Conservation (phyloP, 1,139 yeast species). For the Spathaspora sp. region DNA sequence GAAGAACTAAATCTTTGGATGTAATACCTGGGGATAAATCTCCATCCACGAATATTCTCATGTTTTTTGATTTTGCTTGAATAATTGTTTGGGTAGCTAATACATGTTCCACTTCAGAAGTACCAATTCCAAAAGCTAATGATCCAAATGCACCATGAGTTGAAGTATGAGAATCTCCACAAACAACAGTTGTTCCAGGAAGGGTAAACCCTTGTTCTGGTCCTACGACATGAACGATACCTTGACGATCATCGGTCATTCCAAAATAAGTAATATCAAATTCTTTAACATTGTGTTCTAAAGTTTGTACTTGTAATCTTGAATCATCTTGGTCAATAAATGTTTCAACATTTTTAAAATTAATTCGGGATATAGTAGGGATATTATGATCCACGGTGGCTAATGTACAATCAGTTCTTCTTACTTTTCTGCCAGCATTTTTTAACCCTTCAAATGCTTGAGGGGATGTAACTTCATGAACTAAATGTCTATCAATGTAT, state of each 20-base stretch:
- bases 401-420: constrained; percentile 92
- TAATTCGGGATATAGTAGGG: constrained; percentile 82
- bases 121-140: constrained; percentile 98
- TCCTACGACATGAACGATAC: constrained; percentile 96
- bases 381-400: constrained; percentile 98
- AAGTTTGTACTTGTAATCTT: constrained; percentile 84
- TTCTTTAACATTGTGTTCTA: constrained; percentile 88
- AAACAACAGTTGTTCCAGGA: constrained; percentile 97
- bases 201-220: constrained; percentile 98
- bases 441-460: constrained; percentile 96
- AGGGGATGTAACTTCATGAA: constrained; percentile 97
- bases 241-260: constrained; percentile 91
- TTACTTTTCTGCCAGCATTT: constrained; percentile 82
- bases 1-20: constrained; percentile 90
- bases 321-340: constrained; percentile 92
- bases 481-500: constrained; percentile 93
- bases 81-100: constrained; percentile 95
- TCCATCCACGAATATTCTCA: constrained; percentile 86
- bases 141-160: constrained; percentile 99
- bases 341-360: constrained; percentile 71
- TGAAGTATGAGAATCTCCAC: constrained; percentile 98
- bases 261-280: constrained; percentile 92
- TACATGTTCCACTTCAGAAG: constrained; percentile 98
- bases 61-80: constrained; percentile 92
- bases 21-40: constrained; percentile 85